These are phyloP conservation scores for Liriodendron chinense DNA, from an alignment of 164 flowering plant genomes.

Conservation along the genomic window DNA sequence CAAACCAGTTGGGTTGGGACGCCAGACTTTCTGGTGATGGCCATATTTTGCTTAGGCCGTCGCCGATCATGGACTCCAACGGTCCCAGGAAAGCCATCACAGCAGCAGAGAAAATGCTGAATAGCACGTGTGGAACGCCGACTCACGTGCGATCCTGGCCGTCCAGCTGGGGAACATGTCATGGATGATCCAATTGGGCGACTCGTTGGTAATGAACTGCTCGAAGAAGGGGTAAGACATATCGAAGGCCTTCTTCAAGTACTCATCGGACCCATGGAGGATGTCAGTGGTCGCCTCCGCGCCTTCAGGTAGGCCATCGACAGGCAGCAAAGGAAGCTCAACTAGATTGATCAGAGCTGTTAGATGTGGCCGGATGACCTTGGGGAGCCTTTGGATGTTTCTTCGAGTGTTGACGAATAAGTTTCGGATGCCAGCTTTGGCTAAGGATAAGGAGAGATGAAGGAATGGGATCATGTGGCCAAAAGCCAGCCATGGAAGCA, in stretches of 20 bases:
- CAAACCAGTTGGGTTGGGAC: conserved; percentile 35
- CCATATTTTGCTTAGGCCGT: conserved; percentile 2
- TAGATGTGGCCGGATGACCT: conserved; percentile 4
- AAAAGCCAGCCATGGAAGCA: conserved; percentile 20
- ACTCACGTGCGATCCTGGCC: conserved; percentile 13
- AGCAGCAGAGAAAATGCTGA: conserved; percentile 19
- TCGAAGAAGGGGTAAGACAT: conserved; percentile 8
- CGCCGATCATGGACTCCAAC: conserved; percentile 12
- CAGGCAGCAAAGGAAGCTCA: background rate
- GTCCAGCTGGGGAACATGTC: conserved; percentile 31
- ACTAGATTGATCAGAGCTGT: background rate
- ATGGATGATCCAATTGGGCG: conserved; percentile 33
- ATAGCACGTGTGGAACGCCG: conserved; percentile 18
- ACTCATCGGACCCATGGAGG: conserved; percentile 6
- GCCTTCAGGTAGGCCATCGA: conserved; percentile 16
- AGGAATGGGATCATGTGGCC: conserved; percentile 18
- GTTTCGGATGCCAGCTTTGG: conserved; percentile 3
- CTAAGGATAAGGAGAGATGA: conserved; percentile 9
- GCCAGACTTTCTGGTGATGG: conserved; percentile 3
- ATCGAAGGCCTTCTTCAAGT: conserved; percentile 31
- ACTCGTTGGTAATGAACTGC: conserved; percentile 9
- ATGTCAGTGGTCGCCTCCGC: conserved; percentile 34
- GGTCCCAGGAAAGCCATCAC: conserved; percentile 14
- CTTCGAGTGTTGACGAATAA: conserved; percentile 13
- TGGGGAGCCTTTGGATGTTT: conserved; percentile 14